phyloP scores from a whole-genome alignment of 2,329 filamentous ascomycete genomes.

The Apiospora rasikravindrae region DNA sequence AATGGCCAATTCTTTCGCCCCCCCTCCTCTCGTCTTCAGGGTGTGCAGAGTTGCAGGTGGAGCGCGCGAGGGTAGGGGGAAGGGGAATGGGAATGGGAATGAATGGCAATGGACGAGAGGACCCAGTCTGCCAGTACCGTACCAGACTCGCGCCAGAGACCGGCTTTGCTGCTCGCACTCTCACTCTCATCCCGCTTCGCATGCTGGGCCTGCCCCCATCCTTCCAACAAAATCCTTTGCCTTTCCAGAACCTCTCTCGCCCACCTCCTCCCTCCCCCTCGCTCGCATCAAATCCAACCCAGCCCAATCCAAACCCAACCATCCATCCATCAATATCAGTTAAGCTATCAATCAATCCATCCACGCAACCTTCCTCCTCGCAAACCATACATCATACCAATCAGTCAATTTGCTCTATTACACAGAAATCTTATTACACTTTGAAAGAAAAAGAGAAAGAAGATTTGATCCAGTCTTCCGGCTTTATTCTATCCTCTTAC shows the following conservation, averaged over 20 bases:
- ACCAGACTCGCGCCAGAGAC: background rate
- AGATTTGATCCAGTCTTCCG: background rate
- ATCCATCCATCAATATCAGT: conserved; percentile 2
- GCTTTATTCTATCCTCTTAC: background rate
- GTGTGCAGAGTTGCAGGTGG: too few relatives aligned
- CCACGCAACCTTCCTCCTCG: conserved; percentile 8
- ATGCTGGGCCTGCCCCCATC: background rate
- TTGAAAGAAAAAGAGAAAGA: background rate
- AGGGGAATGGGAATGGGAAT: too few relatives aligned
- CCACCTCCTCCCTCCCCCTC: conserved; percentile 4
- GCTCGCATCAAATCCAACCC: conserved; percentile 1
- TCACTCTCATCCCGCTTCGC: background rate
- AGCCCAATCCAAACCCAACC: background rate
- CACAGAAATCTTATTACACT: background rate
- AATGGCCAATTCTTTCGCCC: background rate
- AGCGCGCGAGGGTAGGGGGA: too few relatives aligned
- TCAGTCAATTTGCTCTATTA: background rate
- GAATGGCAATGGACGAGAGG: too few relatives aligned
- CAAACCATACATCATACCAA: too few relatives aligned
- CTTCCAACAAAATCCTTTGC: conserved; percentile 20
- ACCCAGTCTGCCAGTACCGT: background rate
- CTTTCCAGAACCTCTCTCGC: conserved; percentile 16
- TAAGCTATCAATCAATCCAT: background rate
- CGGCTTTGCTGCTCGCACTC: background rate
- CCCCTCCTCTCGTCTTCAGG: background rate